phyloP scores from a whole-genome alignment of 2,329 filamentous ascomycete genomes.

The Phaeomoniella chlamydospora region DNA sequence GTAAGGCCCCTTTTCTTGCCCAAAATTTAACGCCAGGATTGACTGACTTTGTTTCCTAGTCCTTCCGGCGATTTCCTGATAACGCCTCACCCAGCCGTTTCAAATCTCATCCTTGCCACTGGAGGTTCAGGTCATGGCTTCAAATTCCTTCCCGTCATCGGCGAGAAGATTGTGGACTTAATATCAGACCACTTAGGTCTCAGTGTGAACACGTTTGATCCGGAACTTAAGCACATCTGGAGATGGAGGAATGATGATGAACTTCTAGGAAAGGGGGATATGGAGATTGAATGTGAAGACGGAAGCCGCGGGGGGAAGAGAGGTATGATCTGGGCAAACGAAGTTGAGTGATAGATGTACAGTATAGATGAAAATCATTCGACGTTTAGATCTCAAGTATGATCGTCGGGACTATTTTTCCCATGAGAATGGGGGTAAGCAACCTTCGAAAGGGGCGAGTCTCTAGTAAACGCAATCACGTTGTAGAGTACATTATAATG shows the following conservation, averaged over 20 bases:
- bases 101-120: conserved; percentile 31
- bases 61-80: conserved; percentile 57
- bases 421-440: too few species aligned
- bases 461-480: too few species aligned
- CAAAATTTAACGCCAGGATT: too few species aligned
- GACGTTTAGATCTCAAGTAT: too few species aligned
- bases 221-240: conserved; percentile 27
- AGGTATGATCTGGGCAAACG: conserved; percentile 25
- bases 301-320: conserved; percentile 24
- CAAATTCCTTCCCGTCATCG: conserved; percentile 55
- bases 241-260: conserved; percentile 17
- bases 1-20: too few species aligned
- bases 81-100: conserved; percentile 49
- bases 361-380: too few species aligned
- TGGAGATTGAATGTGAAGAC: conserved; percentile 19
- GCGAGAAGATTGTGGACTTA: conserved; percentile 35
- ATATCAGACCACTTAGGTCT: conserved; percentile 24
- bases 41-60: too few species aligned
- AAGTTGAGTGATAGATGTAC: too few species aligned
- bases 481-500: too few species aligned
- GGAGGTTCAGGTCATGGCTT: conserved; percentile 44
- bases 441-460: too few species aligned
- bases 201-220: conserved; percentile 10
- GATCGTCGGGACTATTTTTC: too few species aligned
- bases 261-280: conserved; percentile 11